Base-by-base conservation (phyloP, 2,329 filamentous ascomycete species). In the Cladosporium halotolerans region DNA sequence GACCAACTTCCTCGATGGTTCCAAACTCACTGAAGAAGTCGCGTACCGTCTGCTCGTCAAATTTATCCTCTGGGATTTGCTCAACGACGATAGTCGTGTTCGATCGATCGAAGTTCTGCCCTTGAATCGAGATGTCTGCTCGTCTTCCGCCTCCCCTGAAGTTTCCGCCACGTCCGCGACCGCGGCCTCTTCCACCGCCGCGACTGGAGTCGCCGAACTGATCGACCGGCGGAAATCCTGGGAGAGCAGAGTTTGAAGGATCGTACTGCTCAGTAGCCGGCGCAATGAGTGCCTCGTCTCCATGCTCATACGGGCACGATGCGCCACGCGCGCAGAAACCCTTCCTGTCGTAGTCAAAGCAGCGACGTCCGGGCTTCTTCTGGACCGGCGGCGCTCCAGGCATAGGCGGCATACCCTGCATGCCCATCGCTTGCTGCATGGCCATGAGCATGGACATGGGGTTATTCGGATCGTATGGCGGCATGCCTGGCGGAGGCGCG, bases 11-110 rank as follows among this genome's bases (percentile, higher is more conserved):
- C 10, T 75, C 60, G 40, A 92, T 81, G 14, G 70, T 74, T 16
- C 88, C 88, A 66, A 90, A 92, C 58, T 86, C 77, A 0, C 77
- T 73, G 62, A 93, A 93, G 70, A 88, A 92, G 1, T 69, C 72
- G 9, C 80, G 80, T 10, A 93, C 79, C 9, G 78, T 70, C 0
- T 82, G 76, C 61, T 90, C 86, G 41, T 72, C 76, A 52, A 88
- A 84, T 52, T 82, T 77, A 16, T 88, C 84, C 56, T 85, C 79
- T 0, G 88, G 88, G 5, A 93, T 92, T 53, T 84, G 83, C 64
- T 91, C 86, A 2, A 93, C 78, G 2, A 91, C 86, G 16, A 93
- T 79, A 0, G 82, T 82, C 7, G 80, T 85, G 60, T 83, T 85
- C 0, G 76, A 77, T 52, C 71, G 76, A 65, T 90, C 85, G 46